Base-by-base conservation (phyloP, 768 basidiomycete species). In the Naematelia aurantialba region DNA sequence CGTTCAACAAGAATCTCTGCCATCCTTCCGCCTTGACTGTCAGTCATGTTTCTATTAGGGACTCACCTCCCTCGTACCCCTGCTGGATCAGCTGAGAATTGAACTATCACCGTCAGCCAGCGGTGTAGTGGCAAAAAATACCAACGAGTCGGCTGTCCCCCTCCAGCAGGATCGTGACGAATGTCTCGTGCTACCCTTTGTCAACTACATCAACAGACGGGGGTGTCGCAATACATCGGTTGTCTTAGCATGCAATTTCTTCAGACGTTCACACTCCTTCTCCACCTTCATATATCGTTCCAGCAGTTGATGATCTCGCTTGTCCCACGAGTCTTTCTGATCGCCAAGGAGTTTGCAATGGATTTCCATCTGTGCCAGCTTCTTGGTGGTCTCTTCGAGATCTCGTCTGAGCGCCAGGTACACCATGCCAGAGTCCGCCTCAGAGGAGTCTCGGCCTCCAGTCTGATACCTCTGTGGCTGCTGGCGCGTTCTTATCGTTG, bases 121-220 rank as follows among this genome's bases (percentile, higher is more conserved):
- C 17, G 17, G 34, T 39, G 34, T 39, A 17, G 34, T 17, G 17
- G 8, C 34, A 26, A 56, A 22, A 12, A 19, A 17, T 30, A 29
- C 59, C 50, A 19, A 65, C 63, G 59, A 65, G 53, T 46, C 59
- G n/a, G 17, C 47, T 21, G n/a, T 61, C 45, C 25, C 63, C 63
- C 31, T 60, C 56, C 21, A 65, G 59, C 14, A 65, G 47, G 3
- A 65, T 42, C 12, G 47, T 46, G n/a, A 39, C 62, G 21, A 64
- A 60, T 21, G 21, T 31, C 5, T 42, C 14, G 26, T 29, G 22
- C 42, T 46, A 21, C 24, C 21, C 34, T 8, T 8, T 39, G 34
- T 39, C 34, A 39, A 17, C 34, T 39, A 17, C 17, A 39, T 39
- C 34, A 39, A 39, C n/a, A n/a, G n/a, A n/a, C n/a, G 34, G 34